phyloP scores from a whole-genome alignment of 805 yeast genomes.

The Cyberlindnera americana region DNA sequence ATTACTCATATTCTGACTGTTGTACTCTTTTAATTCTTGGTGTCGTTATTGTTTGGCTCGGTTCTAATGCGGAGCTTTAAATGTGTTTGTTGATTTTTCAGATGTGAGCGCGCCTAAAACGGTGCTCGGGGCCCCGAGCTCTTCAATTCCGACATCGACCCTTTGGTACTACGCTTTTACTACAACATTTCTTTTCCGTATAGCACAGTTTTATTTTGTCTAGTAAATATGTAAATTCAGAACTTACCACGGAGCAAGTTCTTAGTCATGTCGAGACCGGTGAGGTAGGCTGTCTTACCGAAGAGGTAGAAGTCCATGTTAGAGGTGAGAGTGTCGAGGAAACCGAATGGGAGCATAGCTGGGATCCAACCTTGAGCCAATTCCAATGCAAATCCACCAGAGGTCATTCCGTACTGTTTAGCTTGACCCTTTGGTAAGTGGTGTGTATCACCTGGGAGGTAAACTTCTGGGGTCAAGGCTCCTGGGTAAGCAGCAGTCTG shows the following conservation, averaged over 20 bases:
- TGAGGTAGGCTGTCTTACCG: conserved; percentile 62
- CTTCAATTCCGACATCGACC: no score
- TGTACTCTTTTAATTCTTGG: no score
- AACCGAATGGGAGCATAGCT: conserved; percentile 95
- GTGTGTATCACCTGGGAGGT: conserved; percentile 83
- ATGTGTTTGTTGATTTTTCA: neutral
- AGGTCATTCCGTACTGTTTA: conserved; percentile 85
- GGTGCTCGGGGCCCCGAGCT: no score
- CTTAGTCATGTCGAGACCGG: conserved; percentile 74
- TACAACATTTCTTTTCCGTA: no score
- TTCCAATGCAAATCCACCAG: conserved; percentile 84
- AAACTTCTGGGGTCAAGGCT: conserved; percentile 63
- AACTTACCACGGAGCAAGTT: conserved; percentile 72
- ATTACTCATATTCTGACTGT: conserved; percentile 5
- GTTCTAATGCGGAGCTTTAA: no score
- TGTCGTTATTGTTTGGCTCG: neutral
- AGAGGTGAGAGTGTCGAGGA: conserved; percentile 71
- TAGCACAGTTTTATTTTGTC: no score
- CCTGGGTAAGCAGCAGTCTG: conserved; percentile 71
- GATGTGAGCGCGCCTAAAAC: no score
- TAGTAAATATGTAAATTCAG: no score
- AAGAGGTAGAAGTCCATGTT: conserved; percentile 77
- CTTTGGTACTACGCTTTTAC: no score
- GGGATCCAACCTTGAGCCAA: conserved; percentile 99
- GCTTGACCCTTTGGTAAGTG: conserved; percentile 67